Conservation (phyloP, 176 grass and related monocot genomes). For the Cymbopogon citratus region DNA sequence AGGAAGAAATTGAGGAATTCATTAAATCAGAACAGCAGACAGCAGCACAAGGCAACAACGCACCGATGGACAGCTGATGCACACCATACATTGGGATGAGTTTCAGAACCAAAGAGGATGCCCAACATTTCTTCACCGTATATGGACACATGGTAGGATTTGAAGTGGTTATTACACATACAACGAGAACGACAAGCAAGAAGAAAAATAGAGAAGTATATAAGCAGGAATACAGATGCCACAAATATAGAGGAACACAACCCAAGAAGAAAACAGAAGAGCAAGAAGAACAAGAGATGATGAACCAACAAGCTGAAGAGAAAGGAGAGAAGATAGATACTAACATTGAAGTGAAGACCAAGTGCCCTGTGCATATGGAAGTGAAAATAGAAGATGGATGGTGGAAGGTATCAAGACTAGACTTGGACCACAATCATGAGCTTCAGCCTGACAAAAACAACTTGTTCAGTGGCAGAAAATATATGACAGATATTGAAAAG, state of each 20-base stretch:
- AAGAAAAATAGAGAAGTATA: neutral
- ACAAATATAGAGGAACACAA: neutral
- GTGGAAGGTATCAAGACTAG: neutral
- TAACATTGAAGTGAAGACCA: neutral
- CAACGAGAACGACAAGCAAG: no score
- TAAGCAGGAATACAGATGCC: neutral
- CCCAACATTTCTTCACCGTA: no score
- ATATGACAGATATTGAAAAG: no score
- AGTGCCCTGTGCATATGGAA: neutral
- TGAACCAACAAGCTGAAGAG: neutral
- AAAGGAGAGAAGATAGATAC: neutral
- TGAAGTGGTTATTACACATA: no score
- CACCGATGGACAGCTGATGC: no score
- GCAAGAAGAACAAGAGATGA: neutral
- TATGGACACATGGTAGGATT: no score
- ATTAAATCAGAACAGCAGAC: no score
- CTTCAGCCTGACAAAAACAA: neutral
- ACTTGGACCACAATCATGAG: neutral
- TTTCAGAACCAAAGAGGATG: no score
- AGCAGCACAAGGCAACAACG: no score
- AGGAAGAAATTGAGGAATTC: no score
- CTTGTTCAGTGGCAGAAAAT: no score
- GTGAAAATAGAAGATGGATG: neutral
- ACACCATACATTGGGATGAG: no score
- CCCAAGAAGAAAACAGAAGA: neutral